phyloP scores from a whole-genome alignment of 108 stramenopile genomes.

The Epithemia pelagica region DNA sequence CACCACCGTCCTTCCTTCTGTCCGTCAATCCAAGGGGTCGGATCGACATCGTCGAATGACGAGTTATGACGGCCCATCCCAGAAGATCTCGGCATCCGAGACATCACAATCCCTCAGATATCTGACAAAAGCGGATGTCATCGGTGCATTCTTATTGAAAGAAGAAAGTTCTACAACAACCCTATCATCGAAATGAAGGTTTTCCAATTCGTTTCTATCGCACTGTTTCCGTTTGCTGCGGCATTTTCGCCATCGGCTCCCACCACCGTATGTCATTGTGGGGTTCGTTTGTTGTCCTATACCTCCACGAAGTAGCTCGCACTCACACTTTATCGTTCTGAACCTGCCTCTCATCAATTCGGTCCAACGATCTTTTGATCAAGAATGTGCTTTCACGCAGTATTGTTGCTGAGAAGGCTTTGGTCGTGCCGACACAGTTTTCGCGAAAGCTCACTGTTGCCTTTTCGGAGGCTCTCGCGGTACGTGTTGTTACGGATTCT shows the following conservation, averaged over 20 bases:
- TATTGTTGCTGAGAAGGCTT: not conserved
- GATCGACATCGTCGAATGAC: too few relatives aligned
- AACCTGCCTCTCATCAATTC: not conserved
- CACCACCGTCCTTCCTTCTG: too few relatives aligned
- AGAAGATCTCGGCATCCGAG: too few relatives aligned
- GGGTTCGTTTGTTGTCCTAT: not conserved
- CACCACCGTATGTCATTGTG: not conserved
- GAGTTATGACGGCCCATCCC: too few relatives aligned
- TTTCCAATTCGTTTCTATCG: not conserved
- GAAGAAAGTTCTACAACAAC: too few relatives aligned
- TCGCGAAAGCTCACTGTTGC: not conserved
- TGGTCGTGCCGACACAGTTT: not conserved
- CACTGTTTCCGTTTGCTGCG: not conserved
- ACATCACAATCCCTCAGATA: too few relatives aligned
- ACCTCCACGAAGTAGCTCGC: not conserved
- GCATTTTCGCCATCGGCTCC: slow-evolving; percentile 8
- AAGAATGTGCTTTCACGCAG: not conserved
- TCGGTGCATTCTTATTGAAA: too few relatives aligned
- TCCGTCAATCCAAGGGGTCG: too few relatives aligned
- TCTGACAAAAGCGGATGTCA: too few relatives aligned
- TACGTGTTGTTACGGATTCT: not conserved
- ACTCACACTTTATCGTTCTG: not conserved
- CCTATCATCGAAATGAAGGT: too few relatives aligned
- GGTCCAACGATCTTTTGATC: not conserved
- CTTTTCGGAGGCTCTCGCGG: not conserved